phyloP scores from a whole-genome alignment of 805 yeast genomes.

The Candida chauliodis region DNA sequence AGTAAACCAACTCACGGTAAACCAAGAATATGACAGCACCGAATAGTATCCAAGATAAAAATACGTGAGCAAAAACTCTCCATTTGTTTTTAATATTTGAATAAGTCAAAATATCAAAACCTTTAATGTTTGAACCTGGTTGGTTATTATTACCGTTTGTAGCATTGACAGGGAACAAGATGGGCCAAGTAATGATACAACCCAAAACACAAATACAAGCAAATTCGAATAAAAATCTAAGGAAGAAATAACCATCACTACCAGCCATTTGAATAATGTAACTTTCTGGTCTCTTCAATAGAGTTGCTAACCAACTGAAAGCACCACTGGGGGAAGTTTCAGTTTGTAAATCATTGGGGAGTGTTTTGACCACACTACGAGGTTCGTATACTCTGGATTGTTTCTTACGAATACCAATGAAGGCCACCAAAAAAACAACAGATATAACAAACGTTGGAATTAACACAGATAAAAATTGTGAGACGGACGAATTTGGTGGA shows the following conservation, averaged over 20 bases:
- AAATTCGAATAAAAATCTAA: slow-evolving; percentile 60
- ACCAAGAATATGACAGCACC: slow-evolving; percentile 63
- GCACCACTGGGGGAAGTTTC: slow-evolving; percentile 43
- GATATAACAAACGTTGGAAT: slow-evolving; percentile 43
- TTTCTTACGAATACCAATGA: slow-evolving; percentile 39
- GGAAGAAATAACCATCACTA: slow-evolving; percentile 72
- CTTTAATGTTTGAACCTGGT: slow-evolving; percentile 24
- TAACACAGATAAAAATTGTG: slow-evolving; percentile 48
- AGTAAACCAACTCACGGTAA: slow-evolving; percentile 71
- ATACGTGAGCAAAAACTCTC: slow-evolving; percentile 71
- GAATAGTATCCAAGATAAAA: slow-evolving; percentile 70
- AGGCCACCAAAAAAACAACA: slow-evolving; percentile 37
- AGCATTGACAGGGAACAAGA: slow-evolving; percentile 71
- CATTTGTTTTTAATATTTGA: slow-evolving; percentile 61
- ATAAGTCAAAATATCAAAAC: slow-evolving; percentile 64
- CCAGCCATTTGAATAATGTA: slow-evolving; percentile 68
- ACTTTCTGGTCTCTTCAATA: slow-evolving; percentile 54
- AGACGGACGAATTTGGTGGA: slow-evolving; percentile 34
- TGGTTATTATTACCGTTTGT: slow-evolving; percentile 52
- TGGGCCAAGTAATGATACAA: slow-evolving; percentile 58
- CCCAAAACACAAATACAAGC: slow-evolving; percentile 50
- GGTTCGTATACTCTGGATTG: slow-evolving; percentile 53
- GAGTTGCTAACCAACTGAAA: slow-evolving; percentile 51
- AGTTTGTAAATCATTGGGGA: slow-evolving; percentile 44
- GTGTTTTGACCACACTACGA: slow-evolving; percentile 40